A percentile compares a stretch with the other conserved stretches of the same genome.
Evolutionary conservation across 805 yeast genomes (phyloP).

Genomic region (Cyberlindnera galapagoensis): DNA sequence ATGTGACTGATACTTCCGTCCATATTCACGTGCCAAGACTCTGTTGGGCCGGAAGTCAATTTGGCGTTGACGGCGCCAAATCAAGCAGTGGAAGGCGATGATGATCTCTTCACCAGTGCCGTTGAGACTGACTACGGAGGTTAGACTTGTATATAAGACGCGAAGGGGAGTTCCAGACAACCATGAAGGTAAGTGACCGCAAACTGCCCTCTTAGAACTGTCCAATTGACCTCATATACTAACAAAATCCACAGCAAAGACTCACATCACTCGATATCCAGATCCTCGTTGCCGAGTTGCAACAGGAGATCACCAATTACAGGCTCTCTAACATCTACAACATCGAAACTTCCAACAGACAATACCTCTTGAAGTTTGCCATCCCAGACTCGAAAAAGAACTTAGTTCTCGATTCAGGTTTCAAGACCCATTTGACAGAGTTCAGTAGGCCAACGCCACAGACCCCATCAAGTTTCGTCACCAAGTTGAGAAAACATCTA

Average conservation of each 20-base stretch:
- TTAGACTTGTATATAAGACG: too few relatives aligned
- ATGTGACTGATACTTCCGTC: too few relatives aligned
- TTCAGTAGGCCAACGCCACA: constrained; percentile 77
- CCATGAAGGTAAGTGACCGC: constrained; percentile 3
- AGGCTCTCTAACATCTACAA: constrained; percentile 84
- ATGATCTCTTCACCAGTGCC: too few relatives aligned
- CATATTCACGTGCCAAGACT: too few relatives aligned
- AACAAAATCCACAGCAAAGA: constrained; percentile 52
- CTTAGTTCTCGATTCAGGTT: constrained; percentile 80
- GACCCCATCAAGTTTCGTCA: constrained; percentile 78
- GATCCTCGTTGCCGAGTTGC: constrained; percentile 62
- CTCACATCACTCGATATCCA: constrained; percentile 78
- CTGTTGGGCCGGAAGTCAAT: too few relatives aligned
- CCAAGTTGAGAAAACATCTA: constrained; percentile 80
- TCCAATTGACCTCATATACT: background rate
- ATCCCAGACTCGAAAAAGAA: constrained; percentile 75
- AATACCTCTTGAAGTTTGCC: constrained; percentile 73
- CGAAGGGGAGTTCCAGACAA: too few relatives aligned
- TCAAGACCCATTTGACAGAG: constrained; percentile 69
- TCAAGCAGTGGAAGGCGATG: too few relatives aligned
- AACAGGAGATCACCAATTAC: constrained; percentile 48
- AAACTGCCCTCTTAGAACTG: too few relatives aligned
- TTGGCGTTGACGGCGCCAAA: too few relatives aligned
- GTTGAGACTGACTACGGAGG: too few relatives aligned
- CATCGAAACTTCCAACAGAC: constrained; percentile 61